phyloP scores from a whole-genome alignment of 352 stramenopile genomes.

The Phytophthora pini region DNA sequence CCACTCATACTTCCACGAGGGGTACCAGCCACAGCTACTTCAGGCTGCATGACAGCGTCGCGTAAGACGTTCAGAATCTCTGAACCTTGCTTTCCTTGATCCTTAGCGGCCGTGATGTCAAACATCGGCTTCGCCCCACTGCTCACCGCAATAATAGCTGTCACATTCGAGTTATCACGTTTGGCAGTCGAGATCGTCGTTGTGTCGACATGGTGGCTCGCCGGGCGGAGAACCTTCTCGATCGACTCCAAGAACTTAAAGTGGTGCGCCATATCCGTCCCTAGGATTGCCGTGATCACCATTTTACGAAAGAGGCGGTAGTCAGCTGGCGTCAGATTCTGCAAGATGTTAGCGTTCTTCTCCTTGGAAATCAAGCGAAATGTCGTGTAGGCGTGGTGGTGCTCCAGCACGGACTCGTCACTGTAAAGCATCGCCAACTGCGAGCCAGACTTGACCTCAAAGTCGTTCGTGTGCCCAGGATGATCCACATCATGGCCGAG shows the following conservation, averaged over 20 bases:
- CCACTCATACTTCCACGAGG: slow-evolving; percentile 35
- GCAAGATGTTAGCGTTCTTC: slow-evolving; percentile 88
- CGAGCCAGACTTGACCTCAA: slow-evolving; percentile 83
- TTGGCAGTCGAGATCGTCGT: slow-evolving; percentile 48
- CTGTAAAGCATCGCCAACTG: slow-evolving; percentile 88
- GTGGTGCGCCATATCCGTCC: slow-evolving; percentile 92
- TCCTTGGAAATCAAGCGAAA: slow-evolving; percentile 87
- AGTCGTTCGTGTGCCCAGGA: slow-evolving; percentile 90
- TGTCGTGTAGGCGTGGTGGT: slow-evolving; percentile 88
- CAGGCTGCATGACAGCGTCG: slow-evolving; percentile 69
- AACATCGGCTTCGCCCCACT: slow-evolving; percentile 26
- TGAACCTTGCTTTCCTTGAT: slow-evolving; percentile 32
- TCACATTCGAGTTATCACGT: slow-evolving; percentile 39
- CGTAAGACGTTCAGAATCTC: slow-evolving; percentile 57
- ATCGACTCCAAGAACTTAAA: slow-evolving; percentile 86
- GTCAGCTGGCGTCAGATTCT: slow-evolving; percentile 71
- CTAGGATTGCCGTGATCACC: slow-evolving; percentile 88
- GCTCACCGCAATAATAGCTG: slow-evolving; percentile 31
- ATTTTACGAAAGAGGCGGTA: slow-evolving; percentile 88
- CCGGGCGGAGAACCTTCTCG: slow-evolving; percentile 72
- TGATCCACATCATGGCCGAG: slow-evolving; percentile 93
- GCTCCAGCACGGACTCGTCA: slow-evolving; percentile 91
- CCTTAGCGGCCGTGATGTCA: slow-evolving; percentile 26
- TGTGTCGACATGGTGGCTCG: slow-evolving; percentile 57
- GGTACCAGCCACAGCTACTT: slow-evolving; percentile 41